A percentile compares a stretch with the other conserved stretches of the same genome.
These are phyloP conservation scores for Heliamphora exappendiculata DNA, from an alignment of 148 eudicot species.

Conservation along the genomic window DNA sequence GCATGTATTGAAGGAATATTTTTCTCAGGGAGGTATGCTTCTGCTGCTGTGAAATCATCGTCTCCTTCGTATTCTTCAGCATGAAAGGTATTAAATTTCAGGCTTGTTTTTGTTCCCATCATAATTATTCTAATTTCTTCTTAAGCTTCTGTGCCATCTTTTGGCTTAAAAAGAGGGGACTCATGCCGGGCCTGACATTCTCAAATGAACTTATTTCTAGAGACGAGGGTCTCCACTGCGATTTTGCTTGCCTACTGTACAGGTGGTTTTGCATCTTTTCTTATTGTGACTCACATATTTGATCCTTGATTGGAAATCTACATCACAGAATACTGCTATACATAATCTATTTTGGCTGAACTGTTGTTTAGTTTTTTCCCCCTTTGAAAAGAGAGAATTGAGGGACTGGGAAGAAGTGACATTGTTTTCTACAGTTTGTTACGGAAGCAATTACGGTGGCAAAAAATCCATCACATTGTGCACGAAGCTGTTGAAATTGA, in stretches of 20 bases:
- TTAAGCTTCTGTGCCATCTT: conserved; percentile 84
- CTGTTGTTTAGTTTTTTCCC: background rate
- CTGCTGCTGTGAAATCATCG: background rate
- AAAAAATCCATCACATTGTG: conserved; percentile 48
- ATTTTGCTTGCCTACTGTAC: conserved; percentile 76
- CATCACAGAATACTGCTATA: background rate
- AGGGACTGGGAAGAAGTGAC: background rate
- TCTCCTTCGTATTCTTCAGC: background rate
- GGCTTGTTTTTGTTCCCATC: background rate
- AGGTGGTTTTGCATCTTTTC: conserved; percentile 25
- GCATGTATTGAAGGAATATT: conserved; percentile 86
- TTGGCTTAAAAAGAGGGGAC: conserved; percentile 82
- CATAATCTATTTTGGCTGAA: background rate
- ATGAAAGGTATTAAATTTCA: background rate
- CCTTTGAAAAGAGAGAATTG: background rate
- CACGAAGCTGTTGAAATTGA: conserved; percentile 83
- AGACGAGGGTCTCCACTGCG: conserved; percentile 87
- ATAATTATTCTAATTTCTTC: background rate
- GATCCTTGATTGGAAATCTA: background rate
- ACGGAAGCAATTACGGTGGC: conserved; percentile 26
- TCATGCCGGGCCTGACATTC: conserved; percentile 87
- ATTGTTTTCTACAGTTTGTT: conserved; percentile 34
- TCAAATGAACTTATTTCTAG: conserved; percentile 87
- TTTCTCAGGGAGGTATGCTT: conserved; percentile 70
- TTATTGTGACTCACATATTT: background rate